Evolutionary conservation across 1,284 basidiomycete species (phyloP).

Genomic region (Cryptococcus amylolentus): DNA sequence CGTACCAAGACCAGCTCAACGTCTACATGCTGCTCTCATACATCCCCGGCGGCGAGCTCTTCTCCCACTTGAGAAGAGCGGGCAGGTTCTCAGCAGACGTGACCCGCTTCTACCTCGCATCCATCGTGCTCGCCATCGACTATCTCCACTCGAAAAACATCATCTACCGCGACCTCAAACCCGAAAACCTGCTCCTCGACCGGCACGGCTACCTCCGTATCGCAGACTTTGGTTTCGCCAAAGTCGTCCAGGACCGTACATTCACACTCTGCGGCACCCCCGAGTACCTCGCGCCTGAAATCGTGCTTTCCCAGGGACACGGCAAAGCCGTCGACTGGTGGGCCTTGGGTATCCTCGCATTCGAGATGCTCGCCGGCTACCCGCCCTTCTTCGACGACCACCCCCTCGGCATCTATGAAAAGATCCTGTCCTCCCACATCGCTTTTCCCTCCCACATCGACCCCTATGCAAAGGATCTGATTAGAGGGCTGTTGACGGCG

Average conservation of each 20-base stretch:
- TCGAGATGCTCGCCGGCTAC: conserved; percentile 53
- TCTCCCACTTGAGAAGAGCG: conserved; percentile 53
- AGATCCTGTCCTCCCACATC: conserved; percentile 51
- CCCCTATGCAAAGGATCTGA: conserved; percentile 52
- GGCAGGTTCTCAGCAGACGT: conserved; percentile 55
- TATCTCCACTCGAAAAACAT: conserved; percentile 52
- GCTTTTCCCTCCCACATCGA: conserved; percentile 53
- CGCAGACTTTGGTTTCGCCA: conserved; percentile 56
- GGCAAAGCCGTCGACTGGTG: conserved; percentile 56
- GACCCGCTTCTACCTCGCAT: conserved; percentile 55
- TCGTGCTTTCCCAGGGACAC: conserved; percentile 53
- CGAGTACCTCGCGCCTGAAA: conserved; percentile 53
- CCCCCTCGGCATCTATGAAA: conserved; percentile 50
- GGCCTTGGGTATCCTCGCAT: conserved; percentile 54
- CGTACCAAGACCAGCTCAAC: conserved; percentile 54
- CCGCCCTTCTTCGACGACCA: conserved; percentile 52
- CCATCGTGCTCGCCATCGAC: conserved; percentile 54
- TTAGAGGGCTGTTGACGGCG: conserved; percentile 51
- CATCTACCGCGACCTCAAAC: conserved; percentile 56
- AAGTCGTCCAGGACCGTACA: conserved; percentile 51
- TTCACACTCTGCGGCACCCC: conserved; percentile 53
- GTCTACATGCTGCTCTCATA: conserved; percentile 57
- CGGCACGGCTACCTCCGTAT: conserved; percentile 50
- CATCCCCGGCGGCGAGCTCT: conserved; percentile 55
- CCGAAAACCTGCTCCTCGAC: conserved; percentile 54